Evolutionary conservation across 345 rosid species (phyloP).

Genomic region (Acer yangbiense): DNA sequence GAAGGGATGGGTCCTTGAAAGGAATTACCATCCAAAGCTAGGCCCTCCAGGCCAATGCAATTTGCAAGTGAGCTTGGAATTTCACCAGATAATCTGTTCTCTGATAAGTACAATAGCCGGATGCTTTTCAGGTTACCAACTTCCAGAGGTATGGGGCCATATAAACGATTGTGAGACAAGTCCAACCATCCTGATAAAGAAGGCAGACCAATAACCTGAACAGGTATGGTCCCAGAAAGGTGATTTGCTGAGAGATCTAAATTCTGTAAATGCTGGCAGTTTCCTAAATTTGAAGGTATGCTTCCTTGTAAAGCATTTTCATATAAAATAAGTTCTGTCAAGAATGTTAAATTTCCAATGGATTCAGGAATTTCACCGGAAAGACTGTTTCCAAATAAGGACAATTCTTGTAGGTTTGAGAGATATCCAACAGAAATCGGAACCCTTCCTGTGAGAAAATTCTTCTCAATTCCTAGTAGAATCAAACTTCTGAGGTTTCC

Average conservation of each 20-base stretch:
- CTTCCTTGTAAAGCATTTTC: conserved; percentile 37
- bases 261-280: conserved; percentile 29
- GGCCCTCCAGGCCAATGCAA: conserved; percentile 23
- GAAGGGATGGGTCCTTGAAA: conserved; percentile 28
- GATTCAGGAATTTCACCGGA: no score
- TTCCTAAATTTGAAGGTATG: conserved; percentile 39
- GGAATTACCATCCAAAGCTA: conserved; percentile 19
- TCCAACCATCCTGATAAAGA: conserved; percentile 27
- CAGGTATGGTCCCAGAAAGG: conserved; percentile 24
- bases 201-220: conserved; percentile 24
- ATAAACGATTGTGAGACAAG: conserved; percentile 18
- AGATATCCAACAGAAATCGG: no score
- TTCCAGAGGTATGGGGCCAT: conserved; percentile 17
- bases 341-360: no score
- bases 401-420: no score
- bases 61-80: conserved; percentile 30
- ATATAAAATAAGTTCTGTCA: no score
- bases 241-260: conserved; percentile 11
- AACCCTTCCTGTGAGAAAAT: no score
- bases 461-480: no score
- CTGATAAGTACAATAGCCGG: conserved; percentile 19
- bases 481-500: no score
- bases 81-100: conserved; percentile 29
- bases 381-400: no score
- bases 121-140: conserved; percentile 24